Evolutionary conservation across 2,329 filamentous ascomycete species (phyloP).

Genomic region (Xylariaceae sp.): DNA sequence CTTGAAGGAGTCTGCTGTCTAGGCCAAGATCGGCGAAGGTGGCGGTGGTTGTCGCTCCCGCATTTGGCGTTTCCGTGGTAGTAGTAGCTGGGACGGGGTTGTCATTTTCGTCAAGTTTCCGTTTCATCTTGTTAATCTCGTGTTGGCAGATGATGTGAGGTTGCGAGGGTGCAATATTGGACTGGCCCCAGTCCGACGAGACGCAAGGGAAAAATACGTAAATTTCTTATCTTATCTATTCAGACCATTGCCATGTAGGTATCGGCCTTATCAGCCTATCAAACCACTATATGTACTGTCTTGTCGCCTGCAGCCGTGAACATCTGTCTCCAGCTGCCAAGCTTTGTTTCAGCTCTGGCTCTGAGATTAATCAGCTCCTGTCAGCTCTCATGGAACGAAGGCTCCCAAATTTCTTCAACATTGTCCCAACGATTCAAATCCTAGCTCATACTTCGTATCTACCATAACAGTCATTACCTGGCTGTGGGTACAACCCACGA

Average conservation of each 20-base stretch:
- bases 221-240: constrained; percentile 21
- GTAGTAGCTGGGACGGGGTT: constrained; percentile 46
- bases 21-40: constrained; percentile 79
- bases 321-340: not conserved
- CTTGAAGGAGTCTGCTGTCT: constrained; percentile 84
- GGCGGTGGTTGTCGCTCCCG: constrained; percentile 26
- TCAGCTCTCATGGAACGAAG: no score
- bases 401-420: no score
- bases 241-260: not conserved
- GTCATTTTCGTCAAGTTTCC: constrained; percentile 62
- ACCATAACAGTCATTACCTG: no score
- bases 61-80: constrained; percentile 31
- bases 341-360: no score
- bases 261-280: no score
- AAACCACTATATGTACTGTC: not conserved
- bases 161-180: no score
- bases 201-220: constrained; percentile 23
- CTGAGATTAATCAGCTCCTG: no score
- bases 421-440: no score
- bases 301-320: not conserved
- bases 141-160: not conserved
- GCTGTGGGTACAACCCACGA: not conserved
- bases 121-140: constrained; percentile 53
- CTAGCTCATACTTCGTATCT: no score
- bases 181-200: not conserved